Evolutionary conservation across 495 filamentous ascomycete species (phyloP), one percentile per base, ranked within the genome.

Genomic region (Talaromyces wortmannii): DNA sequence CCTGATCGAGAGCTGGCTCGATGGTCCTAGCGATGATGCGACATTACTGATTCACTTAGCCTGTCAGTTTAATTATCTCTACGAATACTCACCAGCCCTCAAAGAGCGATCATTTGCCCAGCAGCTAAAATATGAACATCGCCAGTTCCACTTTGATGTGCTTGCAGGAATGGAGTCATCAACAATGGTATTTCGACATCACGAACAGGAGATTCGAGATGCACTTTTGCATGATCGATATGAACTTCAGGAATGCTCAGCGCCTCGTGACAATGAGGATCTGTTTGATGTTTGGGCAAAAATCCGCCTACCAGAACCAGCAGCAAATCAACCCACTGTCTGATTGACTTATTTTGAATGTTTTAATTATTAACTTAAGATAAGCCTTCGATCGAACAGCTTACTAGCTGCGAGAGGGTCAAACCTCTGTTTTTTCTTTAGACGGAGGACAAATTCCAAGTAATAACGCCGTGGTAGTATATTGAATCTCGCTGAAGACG

Each of bases 111-210:
- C 51, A 16, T 55, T 59, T 52, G 52, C 46, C n/a, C 31, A 55
- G 10, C n/a, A 47, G 3, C 15, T 59, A 33, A 55, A 48, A 33
- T 52, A 51, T 46, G 45, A 59, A 36, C 32, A 59, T 30, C 57
- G 52, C 45, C 57, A 55, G 29, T 59, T 59, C 32, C 52, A 59
- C 18, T 50, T 31, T 17, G 57, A 59, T 29, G 57, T 55, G 45
- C 44, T 59, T 40, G 12, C 52, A 18, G 57, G 57, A 4, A 55
- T 59, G 57, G 45, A 43, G 16, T 44, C 36, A 7, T 47, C 46
- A 5, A 55, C 57, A 29, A 6, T 55, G 7, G 32, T 31, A 17
- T 55, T 55, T 45, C 13, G 51, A 44, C 8, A 15, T 6, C 57
- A 51, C 17, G 42, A 55, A 15, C 52, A 46, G n/a, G 32, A 30